phyloP scores from a whole-genome alignment of 371 early-diverging fungal genomes.

The Dichotomocladium elegans region DNA sequence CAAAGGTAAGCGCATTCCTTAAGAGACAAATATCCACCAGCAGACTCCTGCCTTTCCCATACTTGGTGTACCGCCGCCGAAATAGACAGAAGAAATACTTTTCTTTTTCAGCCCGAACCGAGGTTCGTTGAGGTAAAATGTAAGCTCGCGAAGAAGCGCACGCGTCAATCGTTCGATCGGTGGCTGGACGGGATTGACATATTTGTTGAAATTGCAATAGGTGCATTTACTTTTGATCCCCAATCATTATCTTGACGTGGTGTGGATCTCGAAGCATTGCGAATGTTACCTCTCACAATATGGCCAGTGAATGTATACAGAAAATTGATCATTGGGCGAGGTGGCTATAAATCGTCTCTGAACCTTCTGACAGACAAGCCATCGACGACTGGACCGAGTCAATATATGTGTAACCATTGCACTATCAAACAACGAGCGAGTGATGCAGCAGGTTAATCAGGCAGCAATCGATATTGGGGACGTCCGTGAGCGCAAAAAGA shows the following conservation, averaged over 20 bases:
- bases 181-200: slow-evolving; percentile 53
- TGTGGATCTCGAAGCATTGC: not conserved
- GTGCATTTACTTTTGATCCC: slow-evolving; percentile 65
- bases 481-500: not conserved
- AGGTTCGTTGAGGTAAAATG: slow-evolving; percentile 26
- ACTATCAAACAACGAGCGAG: no score
- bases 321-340: slow-evolving; percentile 21
- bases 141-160: slow-evolving; percentile 52
- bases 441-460: not conserved
- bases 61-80: slow-evolving; percentile 66
- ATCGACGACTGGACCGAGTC: no score
- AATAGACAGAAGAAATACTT: slow-evolving; percentile 62
- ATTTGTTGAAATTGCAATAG: slow-evolving; percentile 87
- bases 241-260: not conserved
- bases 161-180: slow-evolving; percentile 53
- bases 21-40: no score
- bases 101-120: slow-evolving; percentile 29
- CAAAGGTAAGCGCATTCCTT: no score
- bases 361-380: no score
- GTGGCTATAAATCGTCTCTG: not conserved
- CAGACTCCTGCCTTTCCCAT: slow-evolving; percentile 2
- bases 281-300: slow-evolving; percentile 66
- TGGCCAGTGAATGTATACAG: slow-evolving; percentile 85
- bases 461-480: not conserved
- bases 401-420: not conserved